Base-by-base conservation (phyloP, 1,284 basidiomycete species). In the Sanghuangporus sanghuang region DNA sequence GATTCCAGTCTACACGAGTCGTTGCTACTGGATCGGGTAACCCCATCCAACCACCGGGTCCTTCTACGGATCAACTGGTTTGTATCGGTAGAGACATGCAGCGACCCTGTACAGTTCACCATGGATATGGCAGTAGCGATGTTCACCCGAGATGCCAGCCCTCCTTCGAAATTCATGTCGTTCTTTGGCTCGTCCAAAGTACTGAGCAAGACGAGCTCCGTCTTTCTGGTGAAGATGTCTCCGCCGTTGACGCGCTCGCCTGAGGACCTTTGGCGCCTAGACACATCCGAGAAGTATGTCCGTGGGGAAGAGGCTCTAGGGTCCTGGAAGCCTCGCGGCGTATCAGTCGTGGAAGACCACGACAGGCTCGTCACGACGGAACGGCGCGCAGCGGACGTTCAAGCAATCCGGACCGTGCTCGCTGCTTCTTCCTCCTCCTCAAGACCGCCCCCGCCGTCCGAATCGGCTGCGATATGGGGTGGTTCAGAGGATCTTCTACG, bases 1-100 rank as follows among this genome's bases (percentile, higher is more conserved):
- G 97, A 99, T 76, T 93, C 93, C 2, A 93, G 94, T 64, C 80
- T 94, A 6, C 96, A 98, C 75, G 89, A 95, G 70, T 95, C 93
- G 3, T 75, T 86, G 16, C 79, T 96, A 60, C 81, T 99, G 64
- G 96, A 98, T 74, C 84, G 89, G 16, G 86, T 93, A 23, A 98
- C 96, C 0, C 80, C 85, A 0, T 72, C 84, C 4, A 87, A 87
- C 52, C 92, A 96, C 67, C 86, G 92, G 23, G 81, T 97, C 8
- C 77, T 98, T 40, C 74, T 98, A 39, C 89, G 91, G 68, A 72
- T 97, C 2, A 82, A 80, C 35, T 95, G 90, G 82, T 81, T 85
- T 35, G 83, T 98, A 16, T 88, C 86, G 8, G 86, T 96, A n/a
- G 90, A 93, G 57, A 89, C 84, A 11, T 94, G 95, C 67, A 81